phyloP scores from a whole-genome alignment of 23 red algal species.

The Rhodosorus marinus region DNA sequence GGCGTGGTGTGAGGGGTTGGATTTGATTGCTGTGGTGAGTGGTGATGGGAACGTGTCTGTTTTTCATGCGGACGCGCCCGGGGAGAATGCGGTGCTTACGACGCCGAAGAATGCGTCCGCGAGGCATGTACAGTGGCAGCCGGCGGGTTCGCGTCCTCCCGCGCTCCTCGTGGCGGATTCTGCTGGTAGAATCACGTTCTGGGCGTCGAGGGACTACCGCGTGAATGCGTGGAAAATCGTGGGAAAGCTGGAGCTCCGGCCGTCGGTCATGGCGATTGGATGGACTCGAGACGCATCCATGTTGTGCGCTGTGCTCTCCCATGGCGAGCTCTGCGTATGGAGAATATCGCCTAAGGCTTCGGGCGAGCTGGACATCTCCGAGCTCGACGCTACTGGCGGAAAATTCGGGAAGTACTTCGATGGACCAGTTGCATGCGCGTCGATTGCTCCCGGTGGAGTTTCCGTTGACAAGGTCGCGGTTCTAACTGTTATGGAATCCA shows the following conservation, averaged over 20 bases:
- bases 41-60: constrained; percentile 31
- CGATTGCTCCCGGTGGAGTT: constrained; percentile 21
- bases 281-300: constrained; percentile 19
- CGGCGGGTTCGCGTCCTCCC: constrained; percentile 9
- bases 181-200: constrained; percentile 35
- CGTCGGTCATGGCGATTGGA: constrained; percentile 9
- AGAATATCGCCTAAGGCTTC: constrained; percentile 7
- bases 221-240: constrained; percentile 45
- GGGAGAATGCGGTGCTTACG: constrained; percentile 30
- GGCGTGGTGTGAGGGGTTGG: constrained; percentile 24
- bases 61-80: constrained; percentile 42
- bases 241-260: constrained; percentile 3
- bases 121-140: constrained; percentile 35
- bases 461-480: constrained; percentile 15
- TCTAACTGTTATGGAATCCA: constrained; percentile 15
- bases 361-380: neutral
- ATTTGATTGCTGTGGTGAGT: constrained; percentile 29
- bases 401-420: constrained; percentile 11
- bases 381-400: neutral
- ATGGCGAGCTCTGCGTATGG: constrained; percentile 26
- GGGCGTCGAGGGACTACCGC: constrained; percentile 30
- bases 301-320: constrained; percentile 17
- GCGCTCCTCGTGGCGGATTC: constrained; percentile 46
- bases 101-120: constrained; percentile 27
- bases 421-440: constrained; percentile 18